phyloP scores from a whole-genome alignment of 768 basidiomycete genomes.

The Imleria badia region DNA sequence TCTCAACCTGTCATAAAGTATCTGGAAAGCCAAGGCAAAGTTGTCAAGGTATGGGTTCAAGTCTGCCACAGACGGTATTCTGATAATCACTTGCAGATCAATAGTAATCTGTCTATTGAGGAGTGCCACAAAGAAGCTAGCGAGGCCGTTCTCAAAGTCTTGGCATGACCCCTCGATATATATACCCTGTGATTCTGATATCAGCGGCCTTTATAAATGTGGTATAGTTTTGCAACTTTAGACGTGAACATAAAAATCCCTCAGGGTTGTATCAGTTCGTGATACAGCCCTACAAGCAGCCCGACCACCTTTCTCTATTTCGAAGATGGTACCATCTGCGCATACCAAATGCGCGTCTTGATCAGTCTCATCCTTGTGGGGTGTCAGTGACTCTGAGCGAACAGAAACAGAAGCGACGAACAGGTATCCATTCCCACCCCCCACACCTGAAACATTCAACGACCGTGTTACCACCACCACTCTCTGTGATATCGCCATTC shows the following conservation, averaged over 20 bases:
- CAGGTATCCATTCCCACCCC: conserved; percentile 88
- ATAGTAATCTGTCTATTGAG: conserved; percentile 66
- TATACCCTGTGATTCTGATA: conserved; percentile 9
- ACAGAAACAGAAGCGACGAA: conserved; percentile 36
- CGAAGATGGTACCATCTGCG: conserved; percentile 71
- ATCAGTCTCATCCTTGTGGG: conserved; percentile 55
- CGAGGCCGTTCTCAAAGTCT: conserved; percentile 49
- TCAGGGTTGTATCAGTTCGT: conserved; percentile 28
- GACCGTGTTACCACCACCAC: conserved; percentile 51
- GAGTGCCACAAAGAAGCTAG: conserved; percentile 66
- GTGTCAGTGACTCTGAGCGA: not conserved
- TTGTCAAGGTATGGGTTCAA: conserved; percentile 60
- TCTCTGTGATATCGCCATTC: conserved; percentile 40
- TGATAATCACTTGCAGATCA: conserved; percentile 47
- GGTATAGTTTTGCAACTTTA: conserved; percentile 24
- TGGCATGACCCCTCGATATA: conserved; percentile 28
- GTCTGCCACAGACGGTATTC: not conserved
- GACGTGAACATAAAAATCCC: conserved; percentile 48
- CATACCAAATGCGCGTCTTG: conserved; percentile 70
- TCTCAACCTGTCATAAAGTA: conserved; percentile 94
- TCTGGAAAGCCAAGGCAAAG: conserved; percentile 65
- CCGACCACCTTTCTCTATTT: conserved; percentile 59
- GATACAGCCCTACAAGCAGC: conserved; percentile 48
- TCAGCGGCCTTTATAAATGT: not conserved
- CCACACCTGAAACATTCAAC: conserved; percentile 79